A percentile compares a stretch with the other conserved stretches of the same genome.
These are phyloP conservation scores for Cyberlindnera xylosilytica DNA, from an alignment of 805 yeast species.

Conservation along the genomic window DNA sequence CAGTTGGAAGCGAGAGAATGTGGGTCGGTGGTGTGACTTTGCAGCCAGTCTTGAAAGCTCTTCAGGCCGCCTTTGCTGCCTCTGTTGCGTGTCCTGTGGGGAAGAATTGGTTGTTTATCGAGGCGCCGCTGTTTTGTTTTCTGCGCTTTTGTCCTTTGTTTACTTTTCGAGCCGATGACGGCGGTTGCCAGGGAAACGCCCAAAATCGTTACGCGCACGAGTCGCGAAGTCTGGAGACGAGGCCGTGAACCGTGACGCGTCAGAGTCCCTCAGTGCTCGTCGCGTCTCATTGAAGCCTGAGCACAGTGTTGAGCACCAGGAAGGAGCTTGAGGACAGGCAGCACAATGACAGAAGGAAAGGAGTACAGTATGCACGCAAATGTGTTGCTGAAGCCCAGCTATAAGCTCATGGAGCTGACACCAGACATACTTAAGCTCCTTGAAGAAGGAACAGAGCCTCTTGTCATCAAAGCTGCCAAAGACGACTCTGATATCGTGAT, in stretches of 20 bases:
- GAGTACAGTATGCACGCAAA: constrained; percentile 16
- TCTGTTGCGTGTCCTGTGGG: too few species aligned
- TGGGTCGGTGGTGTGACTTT: too few species aligned
- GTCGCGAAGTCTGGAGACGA: not conserved
- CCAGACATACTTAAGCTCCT: constrained; percentile 44
- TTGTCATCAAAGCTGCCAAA: constrained; percentile 31
- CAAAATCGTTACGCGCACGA: not conserved
- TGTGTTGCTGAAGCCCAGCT: constrained; percentile 30
- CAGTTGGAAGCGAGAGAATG: too few species aligned
- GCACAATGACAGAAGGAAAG: constrained; percentile 5
- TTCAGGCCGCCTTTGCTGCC: too few species aligned
- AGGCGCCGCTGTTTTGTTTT: too few species aligned
- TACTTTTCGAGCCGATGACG: constrained; percentile 2
- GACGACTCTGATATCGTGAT: constrained; percentile 48
- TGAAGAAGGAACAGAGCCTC: constrained; percentile 21
- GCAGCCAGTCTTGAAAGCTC: too few species aligned
- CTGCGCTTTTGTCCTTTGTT: constrained; percentile 4
- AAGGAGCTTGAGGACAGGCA: not conserved
- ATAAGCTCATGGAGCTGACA: constrained; percentile 50
- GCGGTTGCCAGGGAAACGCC: constrained; percentile 6
- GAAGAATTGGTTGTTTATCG: too few species aligned
- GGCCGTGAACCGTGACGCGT: too few species aligned
- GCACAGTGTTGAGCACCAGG: too few species aligned
- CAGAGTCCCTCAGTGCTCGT: not conserved
- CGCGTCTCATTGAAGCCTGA: too few species aligned